phyloP scores from a whole-genome alignment of 768 basidiomycete species.

The Arthromyces matolae region DNA sequence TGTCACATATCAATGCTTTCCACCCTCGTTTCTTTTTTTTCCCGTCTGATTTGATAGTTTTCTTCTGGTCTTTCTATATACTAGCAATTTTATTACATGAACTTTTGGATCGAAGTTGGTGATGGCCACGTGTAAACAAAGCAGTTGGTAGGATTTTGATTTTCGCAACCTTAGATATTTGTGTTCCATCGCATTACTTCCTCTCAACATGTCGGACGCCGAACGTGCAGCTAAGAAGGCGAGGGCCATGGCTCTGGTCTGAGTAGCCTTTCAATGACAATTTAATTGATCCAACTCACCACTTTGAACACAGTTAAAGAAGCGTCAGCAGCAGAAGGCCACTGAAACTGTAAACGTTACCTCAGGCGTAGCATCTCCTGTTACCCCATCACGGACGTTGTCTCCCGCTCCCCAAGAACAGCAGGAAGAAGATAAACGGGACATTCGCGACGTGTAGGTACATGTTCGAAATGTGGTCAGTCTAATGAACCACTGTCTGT shows the following conservation, averaged over 20 bases:
- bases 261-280: constrained; percentile 21
- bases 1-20: constrained; percentile 23
- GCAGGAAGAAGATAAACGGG: constrained; percentile 43
- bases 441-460: constrained; percentile 66
- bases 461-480: constrained; percentile 17
- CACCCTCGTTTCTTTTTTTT: constrained; percentile 21
- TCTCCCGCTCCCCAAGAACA: constrained; percentile 49
- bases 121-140: neutral
- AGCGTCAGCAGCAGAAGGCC: constrained; percentile 71
- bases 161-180: too few relatives aligned
- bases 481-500: constrained; percentile 4
- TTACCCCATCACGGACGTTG: constrained; percentile 36
- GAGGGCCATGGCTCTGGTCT: constrained; percentile 78
- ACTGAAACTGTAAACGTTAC: constrained; percentile 32
- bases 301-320: constrained; percentile 59
- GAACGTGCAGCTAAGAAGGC: constrained; percentile 82
- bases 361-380: constrained; percentile 37
- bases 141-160: too few relatives aligned
- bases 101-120: constrained; percentile 9
- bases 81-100: constrained; percentile 32
- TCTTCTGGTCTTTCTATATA: constrained; percentile 45
- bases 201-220: constrained; percentile 54
- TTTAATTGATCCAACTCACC: constrained; percentile 6
- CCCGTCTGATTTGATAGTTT: constrained; percentile 29
- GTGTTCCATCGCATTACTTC: neutral